These are phyloP conservation scores for Talaromyces piceae DNA, from an alignment of 2,329 filamentous ascomycete genomes.

Conservation along the genomic window DNA sequence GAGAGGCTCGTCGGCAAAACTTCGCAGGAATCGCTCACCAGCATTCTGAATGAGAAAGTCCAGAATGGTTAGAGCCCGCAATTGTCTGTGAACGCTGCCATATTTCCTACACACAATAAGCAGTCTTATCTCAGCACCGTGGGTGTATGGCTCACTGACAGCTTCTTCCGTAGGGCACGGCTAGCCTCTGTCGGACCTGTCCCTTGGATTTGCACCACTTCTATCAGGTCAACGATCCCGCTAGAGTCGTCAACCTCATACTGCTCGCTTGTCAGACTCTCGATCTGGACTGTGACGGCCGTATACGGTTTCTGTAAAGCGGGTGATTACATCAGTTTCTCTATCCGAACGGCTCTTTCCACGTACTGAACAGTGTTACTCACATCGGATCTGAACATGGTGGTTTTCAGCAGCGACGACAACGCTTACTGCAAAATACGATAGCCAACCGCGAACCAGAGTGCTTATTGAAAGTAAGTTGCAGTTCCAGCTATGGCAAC, in stretches of 20 bases:
- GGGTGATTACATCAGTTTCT: constrained; percentile 3
- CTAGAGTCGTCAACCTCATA: constrained; percentile 87
- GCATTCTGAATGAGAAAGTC: constrained; percentile 95
- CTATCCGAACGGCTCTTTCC: neutral
- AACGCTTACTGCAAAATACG: neutral
- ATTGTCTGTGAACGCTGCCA: constrained; percentile 84
- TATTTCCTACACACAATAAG: constrained; percentile 59
- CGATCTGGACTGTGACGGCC: constrained; percentile 85
- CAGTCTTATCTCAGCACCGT: neutral
- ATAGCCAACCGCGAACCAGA: neutral
- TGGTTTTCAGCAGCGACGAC: constrained; percentile 5
- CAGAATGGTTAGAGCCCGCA: constrained; percentile 78
- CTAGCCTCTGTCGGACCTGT: constrained; percentile 84
- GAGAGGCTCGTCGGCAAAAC: constrained; percentile 83
- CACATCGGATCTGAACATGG: constrained; percentile 26
- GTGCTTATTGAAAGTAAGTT: neutral
- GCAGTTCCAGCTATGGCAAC: neutral
- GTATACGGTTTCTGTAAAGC: constrained; percentile 70
- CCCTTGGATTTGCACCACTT: constrained; percentile 82
- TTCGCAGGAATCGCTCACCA: constrained; percentile 74
- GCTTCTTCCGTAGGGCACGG: constrained; percentile 88
- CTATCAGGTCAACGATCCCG: constrained; percentile 87
- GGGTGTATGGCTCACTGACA: constrained; percentile 44
- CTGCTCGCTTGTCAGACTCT: constrained; percentile 79
- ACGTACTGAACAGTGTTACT: constrained; percentile 4